Conservation (phyloP, 2,329 filamentous ascomycete genomes). For the Coniochaeta sp. region DNA sequence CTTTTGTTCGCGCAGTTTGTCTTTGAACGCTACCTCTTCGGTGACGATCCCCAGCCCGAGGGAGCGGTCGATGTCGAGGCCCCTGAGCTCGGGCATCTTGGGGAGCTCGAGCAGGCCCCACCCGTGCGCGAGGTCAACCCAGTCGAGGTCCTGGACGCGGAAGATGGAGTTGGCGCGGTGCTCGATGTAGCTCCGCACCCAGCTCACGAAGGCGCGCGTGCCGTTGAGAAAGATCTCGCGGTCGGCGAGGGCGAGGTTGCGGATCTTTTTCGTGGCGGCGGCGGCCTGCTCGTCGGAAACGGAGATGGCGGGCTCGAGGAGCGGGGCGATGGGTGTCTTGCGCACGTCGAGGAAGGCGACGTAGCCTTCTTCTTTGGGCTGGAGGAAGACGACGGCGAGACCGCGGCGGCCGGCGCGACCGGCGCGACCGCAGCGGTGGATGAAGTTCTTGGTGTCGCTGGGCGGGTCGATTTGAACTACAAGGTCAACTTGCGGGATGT, state of each 20-base stretch:
- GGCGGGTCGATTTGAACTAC: conserved; percentile 81
- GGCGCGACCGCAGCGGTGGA: conserved; percentile 85
- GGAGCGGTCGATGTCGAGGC: conserved; percentile 54
- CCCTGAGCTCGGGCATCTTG: conserved; percentile 85
- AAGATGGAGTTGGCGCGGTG: conserved; percentile 92
- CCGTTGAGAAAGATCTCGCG: conserved; percentile 76
- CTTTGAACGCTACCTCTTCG: conserved; percentile 62
- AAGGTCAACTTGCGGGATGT: conserved; percentile 86
- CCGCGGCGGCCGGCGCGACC: conserved; percentile 84
- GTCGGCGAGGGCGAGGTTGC: conserved; percentile 41
- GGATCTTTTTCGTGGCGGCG: conserved; percentile 20
- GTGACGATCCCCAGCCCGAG: conserved; percentile 60
- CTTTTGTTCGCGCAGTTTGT: conserved; percentile 62
- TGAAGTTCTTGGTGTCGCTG: conserved; percentile 65
- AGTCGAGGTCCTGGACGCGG: conserved; percentile 72
- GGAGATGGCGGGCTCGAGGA: conserved; percentile 49
- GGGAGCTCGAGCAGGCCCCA: conserved; percentile 86
- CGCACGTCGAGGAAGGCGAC: conserved; percentile 79
- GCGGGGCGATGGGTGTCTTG: conserved; percentile 70
- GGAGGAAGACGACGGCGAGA: conserved; percentile 77
- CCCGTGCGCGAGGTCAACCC: conserved; percentile 70
- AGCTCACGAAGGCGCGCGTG: conserved; percentile 87
- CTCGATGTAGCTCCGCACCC: conserved; percentile 85
- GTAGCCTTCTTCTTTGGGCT: conserved; percentile 83
- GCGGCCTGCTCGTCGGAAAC: conserved; percentile 57